Evolutionary conservation across 164 flowering plant genomes (phyloP).

Genomic region (Sedum album): DNA sequence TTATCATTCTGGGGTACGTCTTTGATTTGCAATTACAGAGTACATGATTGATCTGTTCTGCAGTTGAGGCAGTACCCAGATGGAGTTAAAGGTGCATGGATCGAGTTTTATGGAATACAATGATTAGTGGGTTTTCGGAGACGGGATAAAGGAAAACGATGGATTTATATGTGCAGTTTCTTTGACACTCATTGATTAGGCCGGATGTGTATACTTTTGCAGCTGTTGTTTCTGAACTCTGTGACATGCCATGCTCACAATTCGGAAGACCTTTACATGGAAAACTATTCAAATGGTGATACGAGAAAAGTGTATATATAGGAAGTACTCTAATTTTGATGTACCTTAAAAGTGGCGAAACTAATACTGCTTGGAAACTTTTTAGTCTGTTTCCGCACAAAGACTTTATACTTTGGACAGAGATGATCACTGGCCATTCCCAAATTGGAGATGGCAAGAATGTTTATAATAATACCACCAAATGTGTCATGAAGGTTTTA

Average conservation of each 20-base stretch:
- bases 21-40: conserved; percentile 60
- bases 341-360: conserved; percentile 56
- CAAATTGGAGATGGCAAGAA: conserved; percentile 41
- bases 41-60: conserved; percentile 76
- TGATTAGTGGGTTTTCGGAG: conserved; percentile 56
- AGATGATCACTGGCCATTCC: conserved; percentile 63
- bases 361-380: conserved; percentile 36
- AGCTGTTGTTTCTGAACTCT: conserved; percentile 41
- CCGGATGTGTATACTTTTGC: conserved; percentile 79
- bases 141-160: conserved; percentile 51
- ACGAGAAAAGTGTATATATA: conserved; percentile 38
- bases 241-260: conserved; percentile 19
- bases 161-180: conserved; percentile 37
- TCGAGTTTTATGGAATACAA: conserved; percentile 76
- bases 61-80: conserved; percentile 36
- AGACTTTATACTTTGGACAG: conserved; percentile 81
- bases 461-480: conserved; percentile 41
- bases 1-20: conserved; percentile 26
- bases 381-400: conserved; percentile 34
- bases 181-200: conserved; percentile 17
- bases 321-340: conserved; percentile 62
- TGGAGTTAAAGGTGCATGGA: conserved; percentile 49
- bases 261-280: conserved; percentile 73
- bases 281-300: conserved; percentile 44
- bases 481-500: conserved; percentile 49